These are phyloP conservation scores for Ilyonectria sp. DNA, from an alignment of 2,329 filamentous ascomycete species.

Conservation along the genomic window DNA sequence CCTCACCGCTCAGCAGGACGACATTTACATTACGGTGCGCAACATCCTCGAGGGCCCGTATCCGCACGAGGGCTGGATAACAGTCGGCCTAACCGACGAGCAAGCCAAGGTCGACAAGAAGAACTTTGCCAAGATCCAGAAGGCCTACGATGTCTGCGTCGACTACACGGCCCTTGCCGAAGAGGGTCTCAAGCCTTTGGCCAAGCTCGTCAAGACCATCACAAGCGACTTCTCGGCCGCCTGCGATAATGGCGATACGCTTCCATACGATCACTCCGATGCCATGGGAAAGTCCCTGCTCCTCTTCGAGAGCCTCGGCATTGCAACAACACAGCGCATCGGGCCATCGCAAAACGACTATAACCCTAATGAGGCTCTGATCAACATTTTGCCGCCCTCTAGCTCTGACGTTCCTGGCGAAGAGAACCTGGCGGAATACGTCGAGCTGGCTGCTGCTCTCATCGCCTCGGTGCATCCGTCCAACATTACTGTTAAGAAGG, in stretches of 20 bases:
- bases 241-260: background rate
- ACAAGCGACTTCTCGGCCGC: slow-evolving; percentile 25
- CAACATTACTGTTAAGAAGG: slow-evolving; percentile 15
- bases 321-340: slow-evolving; percentile 29
- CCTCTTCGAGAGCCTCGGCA: slow-evolving; percentile 33
- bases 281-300: slow-evolving; percentile 25
- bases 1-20: background rate
- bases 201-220: slow-evolving; percentile 63
- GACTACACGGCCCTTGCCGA: slow-evolving; percentile 71
- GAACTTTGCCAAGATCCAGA: slow-evolving; percentile 78
- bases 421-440: background rate
- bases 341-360: background rate
- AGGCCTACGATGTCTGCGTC: slow-evolving; percentile 76
- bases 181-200: slow-evolving; percentile 69
- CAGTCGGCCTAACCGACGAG: slow-evolving; percentile 39
- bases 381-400: background rate
- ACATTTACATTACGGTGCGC: slow-evolving; percentile 40
- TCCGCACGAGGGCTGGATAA: slow-evolving; percentile 45
- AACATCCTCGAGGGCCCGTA: slow-evolving; percentile 61
- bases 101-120: slow-evolving; percentile 65
- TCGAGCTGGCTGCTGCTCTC: slow-evolving; percentile 23
- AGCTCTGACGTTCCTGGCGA: background rate
- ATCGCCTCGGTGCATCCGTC: slow-evolving; percentile 11
- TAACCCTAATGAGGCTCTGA: slow-evolving; percentile 21
- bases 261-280: background rate